Evolutionary conservation across 805 yeast species (phyloP), one percentile per base, ranked within the genome.

Genomic region (Lachancea thermotolerans): DNA sequence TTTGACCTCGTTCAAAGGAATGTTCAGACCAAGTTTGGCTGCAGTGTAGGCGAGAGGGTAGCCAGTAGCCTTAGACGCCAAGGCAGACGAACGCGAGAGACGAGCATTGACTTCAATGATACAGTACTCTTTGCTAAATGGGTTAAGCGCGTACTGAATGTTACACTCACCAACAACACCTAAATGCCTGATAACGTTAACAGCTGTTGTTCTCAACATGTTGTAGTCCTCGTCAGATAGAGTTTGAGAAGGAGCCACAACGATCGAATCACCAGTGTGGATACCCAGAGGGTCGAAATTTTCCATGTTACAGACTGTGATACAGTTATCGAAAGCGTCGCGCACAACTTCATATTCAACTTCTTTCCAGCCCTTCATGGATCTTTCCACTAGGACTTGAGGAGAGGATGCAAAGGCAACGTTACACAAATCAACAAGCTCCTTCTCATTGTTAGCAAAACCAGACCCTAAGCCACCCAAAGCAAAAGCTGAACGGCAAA

Each of bases 91-190:
- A 68, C 99, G 82, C 29, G 97, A 90, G 58, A 91, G 76, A 73
- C 99, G 85, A 42, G 99, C 99, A 65, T 91, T 91, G 55, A 91
- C 99, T 73, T 91, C 99, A 67, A 91, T 91, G 56, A 91, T 88
- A 71, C 99, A 85, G 72, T 91, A 91, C 62, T 93, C 98, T 68
- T 86, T 83, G 49, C 95, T 82, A 69, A 81, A 78, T 49, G 99
- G 98, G 64, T 91, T 85, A 64, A 91, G 76, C 42, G 98, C 97
- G 64, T 91, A 91, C 70, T 91, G 99, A 60, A 91, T 88, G 73
- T 91, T 91, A 77, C 99, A 91, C 74, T 91, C 99, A 75, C 99
- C 99, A 64, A 91, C 98, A 64, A 91, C 99, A 60, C 98, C 98
- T 60, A 91, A 75, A 65, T 91, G 99, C 69, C 98, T 82, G 57